Evolutionary conservation across 371 early-diverging fungal genomes (phyloP), one percentile per base, ranked within the genome.

Genomic region (Chytridium lagenaria): DNA sequence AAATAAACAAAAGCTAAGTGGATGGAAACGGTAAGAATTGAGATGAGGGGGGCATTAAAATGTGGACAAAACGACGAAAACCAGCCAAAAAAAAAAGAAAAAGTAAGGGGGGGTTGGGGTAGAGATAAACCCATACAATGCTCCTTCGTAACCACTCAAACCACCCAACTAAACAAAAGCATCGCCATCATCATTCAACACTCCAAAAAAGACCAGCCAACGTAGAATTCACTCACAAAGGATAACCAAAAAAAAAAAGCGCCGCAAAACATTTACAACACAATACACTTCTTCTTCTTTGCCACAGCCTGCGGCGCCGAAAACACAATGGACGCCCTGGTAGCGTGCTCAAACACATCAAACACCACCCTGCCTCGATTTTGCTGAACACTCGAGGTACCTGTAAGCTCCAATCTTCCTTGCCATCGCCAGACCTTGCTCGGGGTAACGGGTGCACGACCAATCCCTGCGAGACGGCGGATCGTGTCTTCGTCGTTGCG

Each of bases 321-420:
- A 37, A 40, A 37, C 22, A 40, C 66, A 40, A 78, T 59, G 1
- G 78, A 72, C 12, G 94, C 95, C 64, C 96, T 88, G 57, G 98
- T 93, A n/a, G 95, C 96, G 69, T 90, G 87, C 80, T 93, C 95
- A 87, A 96, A 95, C 52, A 97, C 96, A 76, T 96, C 94, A 67
- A 88, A 88, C 66, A 98, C 95, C 73, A n/a, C 95, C 95, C 49
- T 94, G 93, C 65, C 93, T 92, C 51, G 88, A 90, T 86, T 91
- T 93, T 75, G 98, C 97, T 51, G 94, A 94, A 83, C 98, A 98
- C 83, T 98, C 97, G 78, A 96, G 83, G 44, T 96, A 96, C 75
- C 92, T 90, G 83, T 89, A 86, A 38, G 97, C 97, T 68, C 88
- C 86, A 81, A 97, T 94, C 79, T 89, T 89, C 64, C 88, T 83